Evolutionary conservation across 768 basidiomycete species (phyloP).

Genomic region (Crucibulum laeve): DNA sequence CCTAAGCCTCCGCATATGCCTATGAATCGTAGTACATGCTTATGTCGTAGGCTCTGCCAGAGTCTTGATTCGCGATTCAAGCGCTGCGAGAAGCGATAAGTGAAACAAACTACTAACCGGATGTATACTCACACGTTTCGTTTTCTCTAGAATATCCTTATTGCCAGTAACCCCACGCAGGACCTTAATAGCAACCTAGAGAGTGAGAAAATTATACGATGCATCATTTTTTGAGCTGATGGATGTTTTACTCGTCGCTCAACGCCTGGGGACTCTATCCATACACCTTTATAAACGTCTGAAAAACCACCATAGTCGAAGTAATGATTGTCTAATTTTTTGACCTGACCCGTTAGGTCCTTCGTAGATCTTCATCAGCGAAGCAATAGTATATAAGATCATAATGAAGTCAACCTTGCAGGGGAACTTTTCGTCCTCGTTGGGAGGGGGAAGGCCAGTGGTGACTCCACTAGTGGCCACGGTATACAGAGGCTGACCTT

Average conservation of each 20-base stretch:
- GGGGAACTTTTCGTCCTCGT: no score
- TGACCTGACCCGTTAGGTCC: slow-evolving; percentile 9
- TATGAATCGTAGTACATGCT: slow-evolving; percentile 10
- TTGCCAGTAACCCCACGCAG: slow-evolving; percentile 8
- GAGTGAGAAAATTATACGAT: no score
- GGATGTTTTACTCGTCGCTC: no score
- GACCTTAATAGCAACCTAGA: slow-evolving; percentile 15
- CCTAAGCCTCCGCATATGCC: slow-evolving; percentile 3
- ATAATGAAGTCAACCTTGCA: background rate
- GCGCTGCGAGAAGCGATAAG: slow-evolving; percentile 4
- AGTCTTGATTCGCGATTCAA: slow-evolving; percentile 11
- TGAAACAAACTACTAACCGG: background rate
- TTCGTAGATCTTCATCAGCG: slow-evolving; percentile 1
- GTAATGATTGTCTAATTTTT: background rate
- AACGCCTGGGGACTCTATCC: no score
- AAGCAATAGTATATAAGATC: background rate
- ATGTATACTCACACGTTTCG: no score
- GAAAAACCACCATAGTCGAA: slow-evolving; percentile 11
- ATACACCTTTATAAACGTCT: slow-evolving; percentile 8
- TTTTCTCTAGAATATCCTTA: background rate
- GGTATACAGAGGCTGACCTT: no score
- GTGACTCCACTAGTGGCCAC: no score
- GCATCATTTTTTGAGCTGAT: no score
- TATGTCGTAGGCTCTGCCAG: slow-evolving; percentile 11
- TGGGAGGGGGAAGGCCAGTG: no score